Evolutionary conservation across 306 rosid species (phyloP).

Genomic region (Abrus pulchellus): DNA sequence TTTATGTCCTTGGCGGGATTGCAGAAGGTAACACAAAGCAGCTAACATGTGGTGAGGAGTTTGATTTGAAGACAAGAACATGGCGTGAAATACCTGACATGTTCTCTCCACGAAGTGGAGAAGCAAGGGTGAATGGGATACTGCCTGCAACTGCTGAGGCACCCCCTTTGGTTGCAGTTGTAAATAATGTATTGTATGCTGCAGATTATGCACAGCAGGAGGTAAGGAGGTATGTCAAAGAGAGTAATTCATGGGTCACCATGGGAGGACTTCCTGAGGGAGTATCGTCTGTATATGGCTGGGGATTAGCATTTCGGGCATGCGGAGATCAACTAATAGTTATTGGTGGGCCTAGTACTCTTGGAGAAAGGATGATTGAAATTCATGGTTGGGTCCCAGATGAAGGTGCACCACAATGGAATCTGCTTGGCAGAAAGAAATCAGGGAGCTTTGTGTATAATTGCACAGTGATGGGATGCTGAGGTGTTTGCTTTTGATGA

Average conservation of each 20-base stretch:
- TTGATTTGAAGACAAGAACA: conserved; percentile 55
- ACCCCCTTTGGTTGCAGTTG: conserved; percentile 90
- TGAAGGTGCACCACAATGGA: conserved; percentile 65
- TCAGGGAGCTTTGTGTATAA: conserved; percentile 72
- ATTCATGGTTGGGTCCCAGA: conserved; percentile 66
- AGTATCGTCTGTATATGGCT: conserved; percentile 60
- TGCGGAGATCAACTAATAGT: conserved; percentile 73
- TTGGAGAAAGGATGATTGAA: conserved; percentile 52
- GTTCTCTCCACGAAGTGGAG: conserved; percentile 60
- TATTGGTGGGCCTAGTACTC: conserved; percentile 61
- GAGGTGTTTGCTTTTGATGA: conserved; percentile 43
- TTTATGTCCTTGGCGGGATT: conserved; percentile 78
- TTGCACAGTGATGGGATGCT: conserved; percentile 89
- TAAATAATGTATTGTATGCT: conserved; percentile 72
- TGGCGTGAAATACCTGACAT: conserved; percentile 80
- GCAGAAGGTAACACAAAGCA: conserved; percentile 49
- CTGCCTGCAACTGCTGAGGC: conserved; percentile 55
- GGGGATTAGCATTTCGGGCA: conserved; percentile 84
- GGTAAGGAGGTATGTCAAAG: conserved; percentile 65
- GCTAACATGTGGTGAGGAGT: conserved; percentile 77
- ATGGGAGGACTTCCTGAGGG: conserved; percentile 73
- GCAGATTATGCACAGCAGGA: conserved; percentile 64
- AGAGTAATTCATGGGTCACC: conserved; percentile 51
- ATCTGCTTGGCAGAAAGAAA: conserved; percentile 59
- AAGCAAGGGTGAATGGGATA: conserved; percentile 44